Percentiles rank a stretch among this genome's conserved stretches.
phyloP scores from a whole-genome alignment of 108 stramenopile species.

The Conticribra weissflogii region DNA sequence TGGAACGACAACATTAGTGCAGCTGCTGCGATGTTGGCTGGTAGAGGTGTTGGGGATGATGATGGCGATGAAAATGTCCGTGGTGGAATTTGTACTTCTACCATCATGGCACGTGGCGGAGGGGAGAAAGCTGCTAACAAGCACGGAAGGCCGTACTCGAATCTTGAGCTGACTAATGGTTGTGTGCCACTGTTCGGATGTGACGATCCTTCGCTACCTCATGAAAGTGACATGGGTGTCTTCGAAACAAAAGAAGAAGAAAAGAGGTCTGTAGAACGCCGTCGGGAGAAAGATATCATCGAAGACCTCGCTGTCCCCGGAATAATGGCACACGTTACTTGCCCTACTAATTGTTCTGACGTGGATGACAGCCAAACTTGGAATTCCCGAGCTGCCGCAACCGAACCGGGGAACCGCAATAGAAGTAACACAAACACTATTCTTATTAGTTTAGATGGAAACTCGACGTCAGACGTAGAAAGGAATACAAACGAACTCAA shows the following conservation, averaged over 20 bases:
- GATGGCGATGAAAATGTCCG: slow-evolving; percentile 33
- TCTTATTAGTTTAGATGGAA: slow-evolving; percentile 34
- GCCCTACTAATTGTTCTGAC: slow-evolving; percentile 76
- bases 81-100: slow-evolving; percentile 29
- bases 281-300: slow-evolving; percentile 73
- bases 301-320: slow-evolving; percentile 71
- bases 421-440: slow-evolving; percentile 35
- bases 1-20: slow-evolving; percentile 84
- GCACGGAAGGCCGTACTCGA: slow-evolving; percentile 74
- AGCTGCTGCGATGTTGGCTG: slow-evolving; percentile 76
- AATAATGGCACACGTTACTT: slow-evolving; percentile 74
- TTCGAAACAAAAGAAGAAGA: slow-evolving; percentile 89
- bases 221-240: slow-evolving; percentile 76
- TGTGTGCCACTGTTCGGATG: slow-evolving; percentile 79
- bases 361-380: slow-evolving; percentile 86
- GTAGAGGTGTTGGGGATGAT: slow-evolving; percentile 42
- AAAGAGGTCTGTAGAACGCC: slow-evolving; percentile 55
- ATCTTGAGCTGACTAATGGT: slow-evolving; percentile 83
- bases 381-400: slow-evolving; percentile 59
- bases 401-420: slow-evolving; percentile 19
- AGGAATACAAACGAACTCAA: slow-evolving; percentile 1
- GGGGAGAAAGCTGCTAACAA: slow-evolving; percentile 53
- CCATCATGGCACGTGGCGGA: slow-evolving; percentile 43
- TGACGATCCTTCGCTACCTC: slow-evolving; percentile 82
- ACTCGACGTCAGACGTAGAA: slow-evolving; percentile 10